phyloP scores from a whole-genome alignment of 805 yeast genomes.

The Wickerhamomyces hampshirensis region DNA sequence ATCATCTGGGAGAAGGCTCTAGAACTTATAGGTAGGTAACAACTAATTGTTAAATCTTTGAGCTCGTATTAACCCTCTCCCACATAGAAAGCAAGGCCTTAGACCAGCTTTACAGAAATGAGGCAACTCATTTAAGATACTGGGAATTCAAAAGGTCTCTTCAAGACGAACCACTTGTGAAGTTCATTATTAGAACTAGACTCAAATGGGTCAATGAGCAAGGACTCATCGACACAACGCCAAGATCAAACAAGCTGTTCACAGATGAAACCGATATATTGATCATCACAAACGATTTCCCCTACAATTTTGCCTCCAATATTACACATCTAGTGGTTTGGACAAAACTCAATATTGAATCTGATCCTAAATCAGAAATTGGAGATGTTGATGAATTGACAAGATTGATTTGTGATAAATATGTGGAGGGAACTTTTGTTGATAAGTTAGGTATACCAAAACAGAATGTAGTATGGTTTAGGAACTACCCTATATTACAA shows the following conservation, averaged over 20 bases:
- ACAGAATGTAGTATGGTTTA: slow-evolving; percentile 48
- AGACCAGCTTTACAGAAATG: slow-evolving; percentile 37
- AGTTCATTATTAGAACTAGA: slow-evolving; percentile 42
- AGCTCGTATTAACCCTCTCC: too few species aligned
- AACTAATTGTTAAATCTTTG: too few species aligned
- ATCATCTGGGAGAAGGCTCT: slow-evolving; percentile 16
- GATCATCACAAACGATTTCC: slow-evolving; percentile 56
- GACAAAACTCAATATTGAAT: slow-evolving; percentile 49
- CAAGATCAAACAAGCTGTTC: slow-evolving; percentile 21
- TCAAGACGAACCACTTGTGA: slow-evolving; percentile 37
- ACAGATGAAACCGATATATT: slow-evolving; percentile 29
- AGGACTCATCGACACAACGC: slow-evolving; percentile 8
- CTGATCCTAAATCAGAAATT: slow-evolving; percentile 45
- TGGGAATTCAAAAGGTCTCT: slow-evolving; percentile 41
- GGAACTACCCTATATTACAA: slow-evolving; percentile 67
- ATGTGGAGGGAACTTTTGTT: slow-evolving; percentile 43
- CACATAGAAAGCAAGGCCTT: slow-evolving; percentile 8
- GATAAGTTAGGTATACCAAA: slow-evolving; percentile 32
- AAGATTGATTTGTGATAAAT: slow-evolving; percentile 40
- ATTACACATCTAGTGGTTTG: slow-evolving; percentile 61
- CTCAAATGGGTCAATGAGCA: slow-evolving; percentile 45
- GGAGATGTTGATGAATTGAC: slow-evolving; percentile 33
- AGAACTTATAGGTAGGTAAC: slow-evolving; percentile 10
- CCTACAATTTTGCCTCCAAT: slow-evolving; percentile 51
- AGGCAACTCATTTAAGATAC: slow-evolving; percentile 39